Evolutionary conservation across 2,329 filamentous ascomycete species (phyloP), one percentile per base, ranked within the genome.

Genomic region (Xylaria multiplex): DNA sequence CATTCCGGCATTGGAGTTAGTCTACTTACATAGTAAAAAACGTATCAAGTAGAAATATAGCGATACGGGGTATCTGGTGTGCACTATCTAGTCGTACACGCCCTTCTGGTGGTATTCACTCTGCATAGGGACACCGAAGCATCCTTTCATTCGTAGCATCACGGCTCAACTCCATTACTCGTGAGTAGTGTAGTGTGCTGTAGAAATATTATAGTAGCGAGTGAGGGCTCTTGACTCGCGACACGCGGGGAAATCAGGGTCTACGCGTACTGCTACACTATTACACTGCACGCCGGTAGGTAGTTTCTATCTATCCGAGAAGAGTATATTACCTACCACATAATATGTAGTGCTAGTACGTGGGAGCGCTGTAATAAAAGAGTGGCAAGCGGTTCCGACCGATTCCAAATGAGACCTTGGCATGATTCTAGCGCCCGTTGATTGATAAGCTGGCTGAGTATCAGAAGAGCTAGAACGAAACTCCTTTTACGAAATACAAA

Each of bases 401-500:
- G 63, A 66, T 64, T 66, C 52, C 59, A 63, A 66, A 64, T 68
- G 63, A n/a, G 43, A 66, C 52, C 56, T 63, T 57, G 57, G 64
- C 63, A 27, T 24, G 46, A 19, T n/a, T 49, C 40, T 54, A 57
- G 63, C 35, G 48, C 40, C 59, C 59, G 63, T 54, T 66, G 66
- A 64, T 68, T 68, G 52, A 64, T 68, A 68, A 68, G 60, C 56
- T 16, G 40, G 16, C 37, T 46, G 14, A 8, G n/a, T 37, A 14
- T 19, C 11, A 49, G 16, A 46, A 40, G 8, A 16, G 19, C 19
- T 40, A 30, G 52, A 37, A 24, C 9, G 32, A 53, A 42, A 42
- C 30, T 46, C 13, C 22, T 49, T 30, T 30, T 16, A 40, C 37
- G 13, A 13, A 40, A 40, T 40, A 14, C 37, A 2, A 40, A 40